Evolutionary conservation across 805 yeast species (phyloP).

Genomic region (Starmera caribaea): DNA sequence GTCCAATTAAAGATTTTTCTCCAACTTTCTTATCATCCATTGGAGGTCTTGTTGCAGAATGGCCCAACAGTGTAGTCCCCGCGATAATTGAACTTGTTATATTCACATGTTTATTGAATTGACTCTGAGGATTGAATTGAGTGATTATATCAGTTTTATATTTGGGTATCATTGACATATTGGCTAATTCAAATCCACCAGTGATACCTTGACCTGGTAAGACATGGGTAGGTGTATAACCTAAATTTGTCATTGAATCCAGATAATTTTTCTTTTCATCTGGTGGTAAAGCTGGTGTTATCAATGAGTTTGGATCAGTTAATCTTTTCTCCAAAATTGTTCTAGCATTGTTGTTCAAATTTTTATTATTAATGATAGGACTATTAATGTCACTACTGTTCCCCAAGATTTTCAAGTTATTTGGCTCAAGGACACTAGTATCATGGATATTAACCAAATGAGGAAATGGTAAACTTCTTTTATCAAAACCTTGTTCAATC

Average conservation of each 20-base stretch:
- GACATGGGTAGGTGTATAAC: constrained; percentile 14
- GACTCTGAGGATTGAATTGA: constrained; percentile 6
- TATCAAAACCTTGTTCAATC: constrained; percentile 32
- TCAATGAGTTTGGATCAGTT: neutral
- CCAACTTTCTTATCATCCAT: constrained; percentile 10
- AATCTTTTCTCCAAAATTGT: neutral
- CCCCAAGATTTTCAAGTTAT: no score
- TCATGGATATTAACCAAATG: no score
- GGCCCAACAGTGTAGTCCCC: constrained; percentile 2
- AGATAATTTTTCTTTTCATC: constrained; percentile 19
- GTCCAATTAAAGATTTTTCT: constrained; percentile 26
- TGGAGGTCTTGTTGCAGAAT: constrained; percentile 18
- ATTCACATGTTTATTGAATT: constrained; percentile 6
- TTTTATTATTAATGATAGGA: constrained; percentile 5
- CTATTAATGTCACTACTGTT: no score
- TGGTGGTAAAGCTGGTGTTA: constrained; percentile 13
- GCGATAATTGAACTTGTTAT: constrained; percentile 1
- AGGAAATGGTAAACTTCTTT: constrained; percentile 32
- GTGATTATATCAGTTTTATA: constrained; percentile 10
- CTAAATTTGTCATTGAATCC: constrained; percentile 4
- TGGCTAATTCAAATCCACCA: constrained; percentile 17
- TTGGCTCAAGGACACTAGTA: no score
- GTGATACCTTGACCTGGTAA: constrained; percentile 22
- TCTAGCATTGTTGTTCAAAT: neutral
- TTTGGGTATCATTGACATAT: constrained; percentile 14